phyloP scores from a whole-genome alignment of 768 basidiomycete genomes.

The Phylloporus sp. region DNA sequence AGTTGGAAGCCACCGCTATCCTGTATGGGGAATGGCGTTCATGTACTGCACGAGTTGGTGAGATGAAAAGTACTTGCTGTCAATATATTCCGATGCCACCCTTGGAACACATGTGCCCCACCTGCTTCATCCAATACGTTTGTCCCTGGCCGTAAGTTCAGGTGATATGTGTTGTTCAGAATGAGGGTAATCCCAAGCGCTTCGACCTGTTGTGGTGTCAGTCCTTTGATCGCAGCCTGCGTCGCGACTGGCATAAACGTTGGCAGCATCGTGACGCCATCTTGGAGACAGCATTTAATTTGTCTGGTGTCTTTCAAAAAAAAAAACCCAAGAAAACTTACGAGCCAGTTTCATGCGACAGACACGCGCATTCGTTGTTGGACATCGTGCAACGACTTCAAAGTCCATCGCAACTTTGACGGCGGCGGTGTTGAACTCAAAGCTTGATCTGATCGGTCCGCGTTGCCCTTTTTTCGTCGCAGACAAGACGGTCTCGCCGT shows the following conservation, averaged over 20 bases:
- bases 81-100: slow-evolving; percentile 81
- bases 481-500: too few relatives aligned
- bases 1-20: slow-evolving; percentile 91
- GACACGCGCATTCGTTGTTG: slow-evolving; percentile 77
- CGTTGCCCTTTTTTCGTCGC: neutral
- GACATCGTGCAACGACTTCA: slow-evolving; percentile 76
- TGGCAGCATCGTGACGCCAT: slow-evolving; percentile 78
- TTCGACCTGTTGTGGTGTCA: slow-evolving; percentile 84
- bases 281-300: slow-evolving; percentile 38
- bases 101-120: slow-evolving; percentile 88
- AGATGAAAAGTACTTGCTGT: slow-evolving; percentile 48
- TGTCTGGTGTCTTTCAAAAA: neutral
- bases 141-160: slow-evolving; percentile 82
- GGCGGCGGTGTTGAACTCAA: slow-evolving; percentile 14
- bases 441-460: slow-evolving; percentile 15
- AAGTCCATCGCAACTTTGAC: slow-evolving; percentile 60
- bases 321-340: slow-evolving; percentile 33
- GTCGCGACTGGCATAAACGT: slow-evolving; percentile 96
- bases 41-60: neutral
- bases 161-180: slow-evolving; percentile 87
- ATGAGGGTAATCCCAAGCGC: slow-evolving; percentile 78
- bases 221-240: slow-evolving; percentile 86
- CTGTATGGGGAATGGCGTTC: slow-evolving; percentile 32
- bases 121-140: slow-evolving; percentile 69
- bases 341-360: slow-evolving; percentile 83